phyloP scores from a whole-genome alignment of 805 yeast species.

The Kuraishia ogatae region DNA sequence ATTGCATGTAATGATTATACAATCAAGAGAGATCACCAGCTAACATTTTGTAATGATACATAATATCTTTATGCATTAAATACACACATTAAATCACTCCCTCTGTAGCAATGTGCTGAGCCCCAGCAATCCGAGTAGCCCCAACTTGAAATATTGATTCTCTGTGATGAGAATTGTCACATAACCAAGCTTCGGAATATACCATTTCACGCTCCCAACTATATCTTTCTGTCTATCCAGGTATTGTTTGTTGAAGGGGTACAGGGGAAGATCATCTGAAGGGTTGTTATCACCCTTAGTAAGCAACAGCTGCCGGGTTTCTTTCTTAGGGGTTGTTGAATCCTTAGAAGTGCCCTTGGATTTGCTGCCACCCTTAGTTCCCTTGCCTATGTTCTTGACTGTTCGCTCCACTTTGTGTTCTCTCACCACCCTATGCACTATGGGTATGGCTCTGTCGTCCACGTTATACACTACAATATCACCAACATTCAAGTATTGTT shows the following conservation, averaged over 20 bases:
- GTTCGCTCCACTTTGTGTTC: constrained; percentile 46
- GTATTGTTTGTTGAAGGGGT: constrained; percentile 68
- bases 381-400: constrained; percentile 9
- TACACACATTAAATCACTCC: too few species aligned
- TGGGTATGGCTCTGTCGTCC: constrained; percentile 76
- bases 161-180: constrained; percentile 88
- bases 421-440: constrained; percentile 89
- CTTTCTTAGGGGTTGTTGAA: constrained; percentile 5
- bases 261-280: constrained; percentile 81
- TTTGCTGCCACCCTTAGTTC: too few species aligned
- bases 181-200: constrained; percentile 84
- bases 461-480: constrained; percentile 92
- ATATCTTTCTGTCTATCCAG: constrained; percentile 71
- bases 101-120: constrained; percentile 55
- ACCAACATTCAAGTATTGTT: constrained; percentile 60
- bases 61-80: too few species aligned
- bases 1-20: too few species aligned
- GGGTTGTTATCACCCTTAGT: constrained; percentile 97
- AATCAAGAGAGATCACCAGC: too few species aligned
- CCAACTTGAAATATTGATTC: constrained; percentile 73
- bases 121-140: constrained; percentile 67
- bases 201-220: constrained; percentile 88
- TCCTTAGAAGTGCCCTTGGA: constrained; percentile 4
- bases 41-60: too few species aligned
- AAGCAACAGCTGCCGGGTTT: constrained; percentile 50